Conservation (phyloP, 345 rosid genomes). For the Heritiera fomes region DNA sequence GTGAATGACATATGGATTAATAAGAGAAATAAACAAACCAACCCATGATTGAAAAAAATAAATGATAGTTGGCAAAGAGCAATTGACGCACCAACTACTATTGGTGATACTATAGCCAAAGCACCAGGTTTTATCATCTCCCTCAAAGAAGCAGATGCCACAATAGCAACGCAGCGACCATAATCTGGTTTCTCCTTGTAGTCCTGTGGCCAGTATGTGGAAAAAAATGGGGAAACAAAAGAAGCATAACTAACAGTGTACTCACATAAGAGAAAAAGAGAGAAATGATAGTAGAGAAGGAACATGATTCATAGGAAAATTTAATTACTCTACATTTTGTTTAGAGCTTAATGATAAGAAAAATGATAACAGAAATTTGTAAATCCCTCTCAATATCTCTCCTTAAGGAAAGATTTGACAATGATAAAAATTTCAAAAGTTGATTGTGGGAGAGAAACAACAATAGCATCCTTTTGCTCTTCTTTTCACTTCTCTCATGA, state of each 20-base stretch:
- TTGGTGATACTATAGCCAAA: constrained; percentile 88
- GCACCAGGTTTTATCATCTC: constrained; percentile 99
- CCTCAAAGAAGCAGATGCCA: constrained; percentile 91
- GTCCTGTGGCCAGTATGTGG: constrained; percentile 48
- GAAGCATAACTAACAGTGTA: background rate
- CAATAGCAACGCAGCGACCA: constrained; percentile 97
- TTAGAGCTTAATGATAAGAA: constrained; percentile 3
- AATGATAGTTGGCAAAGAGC: background rate
- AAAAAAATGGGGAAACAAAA: background rate
- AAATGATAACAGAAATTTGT: background rate
- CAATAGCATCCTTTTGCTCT: background rate
- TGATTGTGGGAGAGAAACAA: background rate
- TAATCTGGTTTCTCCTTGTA: constrained; percentile 98
- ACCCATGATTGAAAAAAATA: background rate
- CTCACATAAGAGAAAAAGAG: background rate
- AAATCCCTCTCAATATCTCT: background rate
- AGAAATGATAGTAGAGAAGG: background rate
- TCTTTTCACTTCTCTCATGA: background rate
- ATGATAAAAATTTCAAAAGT: background rate
- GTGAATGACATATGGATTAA: no score
- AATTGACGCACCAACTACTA: constrained; percentile 62
- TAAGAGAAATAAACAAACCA: background rate
- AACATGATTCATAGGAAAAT: background rate
- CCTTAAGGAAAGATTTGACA: background rate
- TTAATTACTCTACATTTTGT: background rate